These are phyloP conservation scores for Tubosaeta sp. DNA, from an alignment of 768 basidiomycete species.

Conservation along the genomic window DNA sequence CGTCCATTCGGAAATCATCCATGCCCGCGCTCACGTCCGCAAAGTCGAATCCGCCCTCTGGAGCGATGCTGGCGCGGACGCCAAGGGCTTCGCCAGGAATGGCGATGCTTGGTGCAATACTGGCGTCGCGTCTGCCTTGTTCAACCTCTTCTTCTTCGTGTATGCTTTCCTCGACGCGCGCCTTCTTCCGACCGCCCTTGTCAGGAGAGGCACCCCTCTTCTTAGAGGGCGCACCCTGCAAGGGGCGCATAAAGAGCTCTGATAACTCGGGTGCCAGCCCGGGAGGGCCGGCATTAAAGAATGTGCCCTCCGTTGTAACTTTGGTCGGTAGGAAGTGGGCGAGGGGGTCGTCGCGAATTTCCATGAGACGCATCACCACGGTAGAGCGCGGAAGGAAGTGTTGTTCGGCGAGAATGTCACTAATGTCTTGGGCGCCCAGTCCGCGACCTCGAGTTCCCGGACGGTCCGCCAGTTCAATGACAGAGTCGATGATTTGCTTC, in stretches of 20 bases:
- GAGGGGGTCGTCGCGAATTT: slow-evolving; percentile 81
- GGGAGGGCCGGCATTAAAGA: slow-evolving; percentile 82
- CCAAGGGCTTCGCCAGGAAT: slow-evolving; percentile 54
- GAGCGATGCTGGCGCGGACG: slow-evolving; percentile 48
- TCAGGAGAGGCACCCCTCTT: slow-evolving; percentile 58
- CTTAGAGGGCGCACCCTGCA: slow-evolving; percentile 51
- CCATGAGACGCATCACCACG: slow-evolving; percentile 78
- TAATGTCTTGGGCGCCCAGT: slow-evolving; percentile 58
- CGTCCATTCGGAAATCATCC: slow-evolving; percentile 73
- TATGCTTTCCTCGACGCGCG: slow-evolving; percentile 48
- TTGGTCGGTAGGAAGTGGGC: slow-evolving; percentile 84
- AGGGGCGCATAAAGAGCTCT: slow-evolving; percentile 79
- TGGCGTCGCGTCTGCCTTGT: slow-evolving; percentile 62
- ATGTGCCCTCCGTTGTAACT: slow-evolving; percentile 62
- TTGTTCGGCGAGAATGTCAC: slow-evolving; percentile 73
- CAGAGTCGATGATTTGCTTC: slow-evolving; percentile 88
- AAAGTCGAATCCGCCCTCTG: slow-evolving; percentile 58
- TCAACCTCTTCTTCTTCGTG: slow-evolving; percentile 62
- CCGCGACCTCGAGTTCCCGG: slow-evolving; percentile 55
- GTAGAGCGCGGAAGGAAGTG: slow-evolving; percentile 83
- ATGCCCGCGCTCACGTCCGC: slow-evolving; percentile 48
- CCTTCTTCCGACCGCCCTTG: slow-evolving; percentile 53
- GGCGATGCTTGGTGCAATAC: slow-evolving; percentile 57
- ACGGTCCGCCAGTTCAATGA: slow-evolving; percentile 76
- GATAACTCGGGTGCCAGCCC: slow-evolving; percentile 79